Conservation (phyloP, 306 rosid genomes). For the Quercus gilva region DNA sequence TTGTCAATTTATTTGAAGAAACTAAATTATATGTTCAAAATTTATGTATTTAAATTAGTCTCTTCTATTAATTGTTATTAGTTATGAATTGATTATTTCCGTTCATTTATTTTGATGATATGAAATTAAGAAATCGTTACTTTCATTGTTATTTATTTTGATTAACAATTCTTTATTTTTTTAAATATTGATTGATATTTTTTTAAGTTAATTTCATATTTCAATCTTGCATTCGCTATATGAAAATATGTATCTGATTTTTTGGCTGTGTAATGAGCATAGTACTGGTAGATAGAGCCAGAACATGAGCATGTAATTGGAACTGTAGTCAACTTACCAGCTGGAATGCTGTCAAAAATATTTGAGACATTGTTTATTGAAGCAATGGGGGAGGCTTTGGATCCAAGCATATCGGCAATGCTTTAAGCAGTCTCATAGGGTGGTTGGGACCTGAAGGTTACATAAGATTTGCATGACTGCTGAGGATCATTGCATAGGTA, state of each 20-base stretch:
- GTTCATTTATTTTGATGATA: too few species aligned
- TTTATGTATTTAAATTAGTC: too few species aligned
- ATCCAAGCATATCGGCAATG: conserved; percentile 44
- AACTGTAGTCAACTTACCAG: conserved; percentile 34
- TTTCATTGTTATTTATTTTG: too few species aligned
- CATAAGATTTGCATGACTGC: conserved; percentile 44
- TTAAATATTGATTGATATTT: too few species aligned
- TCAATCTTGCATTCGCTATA: conserved; percentile 14
- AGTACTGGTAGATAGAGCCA: conserved; percentile 50
- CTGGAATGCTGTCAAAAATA: conserved; percentile 21
- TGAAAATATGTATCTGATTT: conserved; percentile 24
- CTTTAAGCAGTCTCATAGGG: conserved; percentile 31
- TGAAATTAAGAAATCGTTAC: too few species aligned
- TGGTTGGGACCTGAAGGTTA: conserved; percentile 34
- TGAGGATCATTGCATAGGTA: conserved; percentile 37
- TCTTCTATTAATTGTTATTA: too few species aligned
- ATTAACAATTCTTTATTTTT: too few species aligned
- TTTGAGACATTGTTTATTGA: conserved; percentile 40
- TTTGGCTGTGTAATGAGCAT: conserved; percentile 22
- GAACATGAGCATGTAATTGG: conserved; percentile 49
- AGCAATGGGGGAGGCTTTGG: conserved; percentile 42
- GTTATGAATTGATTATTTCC: too few species aligned
- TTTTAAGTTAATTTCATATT: too few species aligned
- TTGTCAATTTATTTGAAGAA: too few species aligned
- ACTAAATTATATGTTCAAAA: too few species aligned